These are phyloP conservation scores for Avena sativa DNA, from an alignment of 176 grass and related monocot genomes.

Conservation along the genomic window DNA sequence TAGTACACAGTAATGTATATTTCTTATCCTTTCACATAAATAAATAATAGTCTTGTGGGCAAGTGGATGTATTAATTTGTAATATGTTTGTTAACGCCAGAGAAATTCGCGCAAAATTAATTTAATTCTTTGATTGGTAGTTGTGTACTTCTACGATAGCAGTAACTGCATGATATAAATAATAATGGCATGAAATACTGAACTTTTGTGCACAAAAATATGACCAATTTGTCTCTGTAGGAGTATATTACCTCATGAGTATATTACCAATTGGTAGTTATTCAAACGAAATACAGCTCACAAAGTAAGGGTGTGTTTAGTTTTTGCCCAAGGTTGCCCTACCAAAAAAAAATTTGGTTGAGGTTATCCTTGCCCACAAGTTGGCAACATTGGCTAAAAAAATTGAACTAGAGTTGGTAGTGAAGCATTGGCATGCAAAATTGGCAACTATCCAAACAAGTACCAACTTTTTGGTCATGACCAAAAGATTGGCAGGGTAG, in stretches of 20 bases:
- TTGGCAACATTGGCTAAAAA: no score
- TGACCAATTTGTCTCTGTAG: constrained; percentile 18
- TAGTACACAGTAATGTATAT: not conserved
- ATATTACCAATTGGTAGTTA: constrained; percentile 7
- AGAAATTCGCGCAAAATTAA: not conserved
- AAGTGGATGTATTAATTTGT: constrained; percentile 1
- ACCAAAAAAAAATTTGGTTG: no score
- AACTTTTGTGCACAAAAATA: not conserved
- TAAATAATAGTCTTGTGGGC: not conserved
- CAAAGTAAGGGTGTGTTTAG: no score
- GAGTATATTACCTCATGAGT: not conserved
- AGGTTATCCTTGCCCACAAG: no score
- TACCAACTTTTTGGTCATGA: no score
- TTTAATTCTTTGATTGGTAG: constrained; percentile 2
- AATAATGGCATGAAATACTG: not conserved
- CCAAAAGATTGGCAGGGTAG: no score
- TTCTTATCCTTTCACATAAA: not conserved
- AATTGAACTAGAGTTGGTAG: no score
- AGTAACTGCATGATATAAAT: not conserved
- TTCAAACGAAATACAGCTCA: constrained; percentile 20
- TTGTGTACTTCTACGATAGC: constrained; percentile 27
- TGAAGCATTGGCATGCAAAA: no score
- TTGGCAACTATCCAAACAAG: no score
- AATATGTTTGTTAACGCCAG: constrained; percentile 23
- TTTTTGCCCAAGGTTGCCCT: no score